Evolutionary conservation across 2,329 filamentous ascomycete species (phyloP), one percentile per base, ranked within the genome.

Genomic region (Aspergillus sp.): DNA sequence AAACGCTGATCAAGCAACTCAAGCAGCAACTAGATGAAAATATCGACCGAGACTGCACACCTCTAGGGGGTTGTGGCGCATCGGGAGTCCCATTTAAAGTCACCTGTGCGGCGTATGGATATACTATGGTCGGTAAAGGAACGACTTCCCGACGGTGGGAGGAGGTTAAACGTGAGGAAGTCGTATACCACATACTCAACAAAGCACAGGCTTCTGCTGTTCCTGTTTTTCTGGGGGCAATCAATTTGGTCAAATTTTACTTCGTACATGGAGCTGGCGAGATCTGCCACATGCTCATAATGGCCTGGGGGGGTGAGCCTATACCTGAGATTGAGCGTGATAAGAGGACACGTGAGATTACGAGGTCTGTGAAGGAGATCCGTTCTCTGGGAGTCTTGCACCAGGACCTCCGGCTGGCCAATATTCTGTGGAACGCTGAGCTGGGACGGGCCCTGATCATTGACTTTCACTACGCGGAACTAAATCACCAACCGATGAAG

Each of bases 31-130:
- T 74, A 0, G 67, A 72, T 49, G 23, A 69, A 48, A 61, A 72
- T 17, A 57, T 74, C 39, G 65, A 72, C 48, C 56, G 63, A 9
- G 8, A 57, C 23, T 71, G 65, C 45, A 69, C 58, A 1, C 69
- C 70, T 21, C 47, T 71, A 12, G 65, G 70, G 7, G 13, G 9
- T 9, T 70, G 66, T 56, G 70, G 71, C 15, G 12, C 65, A 25
- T 71, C 61, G n/a, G 69, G 71, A 5, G 68, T 66, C 5, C 67
- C 65, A 3, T 73, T 74, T 60, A 74, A 72, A 57, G 55, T 74
- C 25, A 67, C 67, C 15, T 72, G 62, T 57, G 25, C 38, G 5
- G 13, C 23, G 49, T 69, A n/a, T n/a, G n/a, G n/a, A n/a, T 72
- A 71, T 41, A 70, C 64, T 5, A 53, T 69, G 5, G 23, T 75